phyloP scores from a whole-genome alignment of 257 asterid species.

The Verbena officinalis region DNA sequence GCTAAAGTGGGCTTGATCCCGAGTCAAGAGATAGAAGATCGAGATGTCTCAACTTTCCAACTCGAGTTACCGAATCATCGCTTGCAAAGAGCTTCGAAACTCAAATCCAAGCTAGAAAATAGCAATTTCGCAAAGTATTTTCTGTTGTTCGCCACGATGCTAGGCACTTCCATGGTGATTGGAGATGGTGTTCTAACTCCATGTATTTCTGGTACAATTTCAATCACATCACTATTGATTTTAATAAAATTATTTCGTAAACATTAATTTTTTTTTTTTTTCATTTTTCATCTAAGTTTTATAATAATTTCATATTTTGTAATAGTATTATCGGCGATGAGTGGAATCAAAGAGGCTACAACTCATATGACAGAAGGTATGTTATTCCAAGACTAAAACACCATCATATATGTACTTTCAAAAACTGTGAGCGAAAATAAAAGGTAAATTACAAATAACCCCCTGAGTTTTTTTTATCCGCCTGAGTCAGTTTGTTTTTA shows the following conservation, averaged over 20 bases:
- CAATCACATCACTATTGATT: neutral
- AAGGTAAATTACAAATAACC: no score
- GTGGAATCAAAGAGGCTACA: conserved; percentile 54
- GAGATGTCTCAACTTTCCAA: conserved; percentile 46
- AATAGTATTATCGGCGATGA: conserved; percentile 62
- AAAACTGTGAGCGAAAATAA: no score
- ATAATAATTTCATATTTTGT: conserved; percentile 12
- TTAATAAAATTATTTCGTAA: no score
- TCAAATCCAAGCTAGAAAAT: conserved; percentile 45
- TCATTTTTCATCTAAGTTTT: neutral
- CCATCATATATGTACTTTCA: no score
- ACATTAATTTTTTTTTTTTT: no score
- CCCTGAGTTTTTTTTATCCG: no score
- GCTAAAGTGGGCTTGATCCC: conserved; percentile 64
- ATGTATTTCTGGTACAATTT: conserved; percentile 56
- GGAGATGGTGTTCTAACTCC: conserved; percentile 90
- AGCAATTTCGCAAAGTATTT: conserved; percentile 40
- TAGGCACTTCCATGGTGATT: conserved; percentile 86
- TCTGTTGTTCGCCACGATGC: conserved; percentile 55
- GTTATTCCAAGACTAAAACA: neutral
- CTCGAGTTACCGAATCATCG: conserved; percentile 41
- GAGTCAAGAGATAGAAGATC: conserved; percentile 51
- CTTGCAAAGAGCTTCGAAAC: conserved; percentile 36
- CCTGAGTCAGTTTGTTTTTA: no score
- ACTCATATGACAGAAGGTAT: conserved; percentile 42